Percentiles rank a stretch among this genome's conserved stretches.
Conservation (phyloP, 371 early-diverging fungal genomes). For the Circinella umbellata region DNA sequence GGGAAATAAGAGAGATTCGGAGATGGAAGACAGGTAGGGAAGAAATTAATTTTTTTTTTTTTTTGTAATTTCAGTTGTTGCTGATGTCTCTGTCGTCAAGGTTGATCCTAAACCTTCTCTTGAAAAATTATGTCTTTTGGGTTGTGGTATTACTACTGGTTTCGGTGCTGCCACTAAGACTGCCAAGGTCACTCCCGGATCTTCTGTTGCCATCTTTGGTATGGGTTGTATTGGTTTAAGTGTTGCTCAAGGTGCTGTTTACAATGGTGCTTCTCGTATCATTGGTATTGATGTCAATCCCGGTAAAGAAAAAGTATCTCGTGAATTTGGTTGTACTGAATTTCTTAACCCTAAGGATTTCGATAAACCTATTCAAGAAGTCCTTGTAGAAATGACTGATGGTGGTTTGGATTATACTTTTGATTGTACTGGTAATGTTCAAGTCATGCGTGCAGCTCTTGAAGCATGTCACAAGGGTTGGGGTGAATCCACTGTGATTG, state of each 20-base stretch:
- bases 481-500: conserved; percentile 88
- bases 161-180: conserved; percentile 95
- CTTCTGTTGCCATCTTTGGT: conserved; percentile 91
- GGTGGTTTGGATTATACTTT: conserved; percentile 97
- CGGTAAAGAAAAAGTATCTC: conserved; percentile 74
- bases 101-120: conserved; percentile 79
- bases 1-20: too few relatives aligned
- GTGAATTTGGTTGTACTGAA: conserved; percentile 91
- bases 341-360: conserved; percentile 89
- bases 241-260: conserved; percentile 87
- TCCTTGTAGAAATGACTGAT: conserved; percentile 89
- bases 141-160: conserved; percentile 96
- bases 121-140: conserved; percentile 89
- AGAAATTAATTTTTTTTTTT: too few relatives aligned
- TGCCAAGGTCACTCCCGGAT: conserved; percentile 85
- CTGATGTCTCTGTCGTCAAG: conserved; percentile 92
- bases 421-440: conserved; percentile 91
- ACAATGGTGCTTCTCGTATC: conserved; percentile 80
- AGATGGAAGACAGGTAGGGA: too few relatives aligned
- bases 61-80: conserved; percentile 66
- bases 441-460: conserved; percentile 94
- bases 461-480: conserved; percentile 95
- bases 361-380: conserved; percentile 80
- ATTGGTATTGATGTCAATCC: conserved; percentile 92
- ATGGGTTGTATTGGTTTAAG: conserved; percentile 94